Evolutionary conservation across 2,329 filamentous ascomycete species (phyloP).

Genomic region (Ascochyta lentis): DNA sequence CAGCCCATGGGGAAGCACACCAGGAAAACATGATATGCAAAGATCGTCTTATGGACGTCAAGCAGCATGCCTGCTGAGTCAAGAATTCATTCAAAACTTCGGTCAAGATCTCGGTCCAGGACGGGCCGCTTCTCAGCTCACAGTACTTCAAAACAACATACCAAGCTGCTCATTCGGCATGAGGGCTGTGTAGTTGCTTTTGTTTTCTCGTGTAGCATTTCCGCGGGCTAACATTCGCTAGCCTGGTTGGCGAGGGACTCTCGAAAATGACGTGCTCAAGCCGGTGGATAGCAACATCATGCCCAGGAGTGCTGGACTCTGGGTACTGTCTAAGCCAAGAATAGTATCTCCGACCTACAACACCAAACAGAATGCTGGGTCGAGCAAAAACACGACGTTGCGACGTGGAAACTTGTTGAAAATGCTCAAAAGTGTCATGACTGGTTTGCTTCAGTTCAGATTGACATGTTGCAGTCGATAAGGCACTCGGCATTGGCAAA

Average conservation of each 20-base stretch:
- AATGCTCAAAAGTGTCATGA: background rate
- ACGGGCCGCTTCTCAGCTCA: background rate
- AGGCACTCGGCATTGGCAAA: conserved; percentile 11
- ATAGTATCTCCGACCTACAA: conserved; percentile 1
- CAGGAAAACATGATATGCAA: no score
- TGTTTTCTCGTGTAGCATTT: background rate
- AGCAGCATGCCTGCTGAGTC: background rate
- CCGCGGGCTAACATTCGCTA: background rate
- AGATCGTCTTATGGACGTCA: no score
- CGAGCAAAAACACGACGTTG: background rate
- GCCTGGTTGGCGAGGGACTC: background rate
- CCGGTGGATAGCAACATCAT: conserved; percentile 21
- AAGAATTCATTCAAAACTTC: background rate
- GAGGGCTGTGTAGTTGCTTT: background rate
- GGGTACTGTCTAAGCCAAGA: conserved; percentile 19
- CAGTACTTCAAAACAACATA: no score
- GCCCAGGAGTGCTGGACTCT: conserved; percentile 16
- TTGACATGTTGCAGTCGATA: background rate
- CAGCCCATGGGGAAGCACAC: no score
- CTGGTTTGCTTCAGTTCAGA: background rate
- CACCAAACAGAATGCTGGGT: background rate
- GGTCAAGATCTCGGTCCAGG: background rate
- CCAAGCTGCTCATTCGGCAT: no score
- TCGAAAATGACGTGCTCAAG: conserved; percentile 22
- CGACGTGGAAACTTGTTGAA: background rate